phyloP scores from a whole-genome alignment of 768 basidiomycete genomes.

The Hypholoma sublateritium region DNA sequence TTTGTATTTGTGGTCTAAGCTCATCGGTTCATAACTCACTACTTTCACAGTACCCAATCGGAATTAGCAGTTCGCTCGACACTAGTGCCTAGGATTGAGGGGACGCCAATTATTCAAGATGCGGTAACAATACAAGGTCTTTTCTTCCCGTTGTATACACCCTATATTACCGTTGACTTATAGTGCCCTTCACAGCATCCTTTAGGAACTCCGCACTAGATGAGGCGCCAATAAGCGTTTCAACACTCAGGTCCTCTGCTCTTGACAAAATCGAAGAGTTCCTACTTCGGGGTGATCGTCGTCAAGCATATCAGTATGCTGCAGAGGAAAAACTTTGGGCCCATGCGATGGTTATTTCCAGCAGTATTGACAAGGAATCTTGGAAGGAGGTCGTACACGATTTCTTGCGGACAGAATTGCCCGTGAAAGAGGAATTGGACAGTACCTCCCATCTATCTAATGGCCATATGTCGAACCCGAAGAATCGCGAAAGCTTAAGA shows the following conservation, averaged over 20 bases:
- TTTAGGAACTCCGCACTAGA: slow-evolving; percentile 24
- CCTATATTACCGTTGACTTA: background rate
- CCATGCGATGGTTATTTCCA: slow-evolving; percentile 93
- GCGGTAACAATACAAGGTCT: slow-evolving; percentile 24
- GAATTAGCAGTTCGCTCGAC: slow-evolving; percentile 77
- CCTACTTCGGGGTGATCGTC: slow-evolving; percentile 81
- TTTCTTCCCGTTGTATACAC: background rate
- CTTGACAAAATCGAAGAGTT: slow-evolving; percentile 79
- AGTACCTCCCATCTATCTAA: slow-evolving; percentile 12
- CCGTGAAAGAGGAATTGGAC: slow-evolving; percentile 30
- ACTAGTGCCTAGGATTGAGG: slow-evolving; percentile 58
- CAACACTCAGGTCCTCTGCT: slow-evolving; percentile 58
- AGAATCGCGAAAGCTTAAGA: slow-evolving; percentile 62
- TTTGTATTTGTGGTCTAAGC: slow-evolving; percentile 37
- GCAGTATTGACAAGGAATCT: slow-evolving; percentile 87
- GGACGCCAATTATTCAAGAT: slow-evolving; percentile 18
- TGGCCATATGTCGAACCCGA: slow-evolving; percentile 14
- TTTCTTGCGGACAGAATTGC: slow-evolving; percentile 79
- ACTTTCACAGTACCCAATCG: slow-evolving; percentile 46
- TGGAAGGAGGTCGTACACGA: slow-evolving; percentile 91
- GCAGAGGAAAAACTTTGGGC: slow-evolving; percentile 90
- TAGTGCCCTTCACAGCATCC: slow-evolving; percentile 10
- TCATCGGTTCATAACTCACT: background rate
- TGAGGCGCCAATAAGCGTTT: slow-evolving; percentile 57
- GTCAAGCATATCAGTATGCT: slow-evolving; percentile 85